These are phyloP conservation scores for Ceriops zippeliana DNA, from an alignment of 345 rosid genomes.

Conservation along the genomic window DNA sequence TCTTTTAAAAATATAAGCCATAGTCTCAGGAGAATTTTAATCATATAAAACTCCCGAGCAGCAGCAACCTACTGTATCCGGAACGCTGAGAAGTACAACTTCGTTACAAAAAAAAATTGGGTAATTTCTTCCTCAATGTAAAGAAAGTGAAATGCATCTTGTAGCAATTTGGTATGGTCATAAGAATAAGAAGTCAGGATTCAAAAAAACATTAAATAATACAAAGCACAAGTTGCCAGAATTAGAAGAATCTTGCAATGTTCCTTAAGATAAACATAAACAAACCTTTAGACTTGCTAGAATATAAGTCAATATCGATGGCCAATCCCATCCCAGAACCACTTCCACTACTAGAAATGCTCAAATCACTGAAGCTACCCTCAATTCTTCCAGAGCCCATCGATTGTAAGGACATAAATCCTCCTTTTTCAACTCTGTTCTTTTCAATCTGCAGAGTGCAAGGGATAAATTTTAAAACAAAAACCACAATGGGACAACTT, in stretches of 20 bases:
- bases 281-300: constrained; percentile 84
- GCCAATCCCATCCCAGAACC: constrained; percentile 78
- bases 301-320: constrained; percentile 69
- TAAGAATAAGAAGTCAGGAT: not conserved
- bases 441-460: constrained; percentile 68
- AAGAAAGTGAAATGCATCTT: too few species aligned
- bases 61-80: too few species aligned
- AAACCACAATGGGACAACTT: too few species aligned
- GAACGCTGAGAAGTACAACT: not conserved
- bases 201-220: not conserved
- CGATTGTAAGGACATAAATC: constrained; percentile 77
- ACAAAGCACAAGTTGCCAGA: not conserved
- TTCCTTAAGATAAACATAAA: constrained; percentile 9
- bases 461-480: too few species aligned
- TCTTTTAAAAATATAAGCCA: not conserved
- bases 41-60: not conserved
- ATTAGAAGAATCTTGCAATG: not conserved
- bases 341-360: constrained; percentile 69
- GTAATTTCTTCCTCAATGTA: too few species aligned
- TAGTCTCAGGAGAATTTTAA: not conserved
- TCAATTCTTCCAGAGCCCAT: constrained; percentile 95
- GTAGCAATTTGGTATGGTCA: too few species aligned
- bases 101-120: not conserved
- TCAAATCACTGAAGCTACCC: constrained; percentile 72
- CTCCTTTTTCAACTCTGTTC: constrained; percentile 84